phyloP scores from a whole-genome alignment of 208 protist genomes.

The Willaertia magna region DNA sequence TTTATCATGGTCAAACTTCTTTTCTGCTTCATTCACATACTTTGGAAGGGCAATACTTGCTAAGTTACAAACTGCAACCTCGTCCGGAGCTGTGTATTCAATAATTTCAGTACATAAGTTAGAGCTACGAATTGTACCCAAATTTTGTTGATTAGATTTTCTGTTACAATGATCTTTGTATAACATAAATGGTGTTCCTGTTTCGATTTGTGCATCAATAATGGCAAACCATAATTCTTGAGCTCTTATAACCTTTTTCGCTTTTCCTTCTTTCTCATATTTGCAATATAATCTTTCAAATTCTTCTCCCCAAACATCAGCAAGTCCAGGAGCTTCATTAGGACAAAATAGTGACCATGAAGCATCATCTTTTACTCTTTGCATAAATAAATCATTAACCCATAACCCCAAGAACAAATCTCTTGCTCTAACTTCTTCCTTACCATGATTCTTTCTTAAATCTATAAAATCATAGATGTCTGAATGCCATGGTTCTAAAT shows the following conservation, averaged over 20 bases:
- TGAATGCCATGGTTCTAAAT: constrained; percentile 98
- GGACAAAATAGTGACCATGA: constrained; percentile 96
- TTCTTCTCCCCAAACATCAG: constrained; percentile 82
- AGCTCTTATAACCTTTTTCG: constrained; percentile 69
- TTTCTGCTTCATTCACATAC: constrained; percentile 67
- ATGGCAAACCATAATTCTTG: constrained; percentile 97
- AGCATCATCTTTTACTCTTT: constrained; percentile 80
- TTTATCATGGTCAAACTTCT: constrained; percentile 64
- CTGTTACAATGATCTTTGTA: constrained; percentile 98
- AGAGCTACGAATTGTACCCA: constrained; percentile 94
- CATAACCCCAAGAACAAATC: constrained; percentile 98
- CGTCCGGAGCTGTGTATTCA: constrained; percentile 90
- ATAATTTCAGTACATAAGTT: constrained; percentile 99
- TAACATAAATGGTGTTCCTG: constrained; percentile 94
- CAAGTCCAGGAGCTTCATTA: constrained; percentile 79
- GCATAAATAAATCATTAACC: constrained; percentile 98
- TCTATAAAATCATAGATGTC: constrained; percentile 95
- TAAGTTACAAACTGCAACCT: constrained; percentile 97
- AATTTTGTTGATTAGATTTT: constrained; percentile 98
- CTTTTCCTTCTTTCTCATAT: constrained; percentile 77
- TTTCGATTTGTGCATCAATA: constrained; percentile 96
- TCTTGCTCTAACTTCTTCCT: constrained; percentile 86
- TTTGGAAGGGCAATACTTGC: constrained; percentile 92
- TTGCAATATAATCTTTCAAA: constrained; percentile 80
- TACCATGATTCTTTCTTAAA: constrained; percentile 92